A percentile compares a stretch with the other conserved stretches of the same genome.
Evolutionary conservation across 2,329 filamentous ascomycete species (phyloP).

Genomic region (Ophiostoma piceae): DNA sequence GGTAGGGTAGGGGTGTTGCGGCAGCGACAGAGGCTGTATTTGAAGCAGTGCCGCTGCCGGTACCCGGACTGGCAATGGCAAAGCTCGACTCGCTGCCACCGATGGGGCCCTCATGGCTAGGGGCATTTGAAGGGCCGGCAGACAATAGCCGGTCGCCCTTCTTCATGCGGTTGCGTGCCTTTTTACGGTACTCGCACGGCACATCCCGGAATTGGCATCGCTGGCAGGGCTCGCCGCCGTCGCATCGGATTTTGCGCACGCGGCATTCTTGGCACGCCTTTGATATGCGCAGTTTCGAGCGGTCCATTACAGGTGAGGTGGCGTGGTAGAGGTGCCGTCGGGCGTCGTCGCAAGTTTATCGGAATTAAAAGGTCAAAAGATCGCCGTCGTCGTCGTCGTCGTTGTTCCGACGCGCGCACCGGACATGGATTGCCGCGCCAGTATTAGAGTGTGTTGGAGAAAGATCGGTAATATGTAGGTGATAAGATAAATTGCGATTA

Average conservation of each 20-base stretch:
- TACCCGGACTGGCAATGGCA: conserved; percentile 4
- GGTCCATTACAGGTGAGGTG: background rate
- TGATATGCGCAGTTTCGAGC: conserved; percentile 25
- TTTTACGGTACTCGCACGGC: conserved; percentile 26
- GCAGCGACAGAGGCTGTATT: background rate
- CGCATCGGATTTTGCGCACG: conserved; percentile 26
- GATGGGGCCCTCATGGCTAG: background rate
- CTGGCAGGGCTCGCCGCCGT: conserved; percentile 26
- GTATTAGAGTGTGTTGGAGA: background rate
- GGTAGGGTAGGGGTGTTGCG: background rate
- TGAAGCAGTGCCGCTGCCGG: background rate
- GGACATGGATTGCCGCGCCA: background rate
- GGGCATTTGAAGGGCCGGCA: background rate
- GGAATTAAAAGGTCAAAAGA: background rate
- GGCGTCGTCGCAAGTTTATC: background rate
- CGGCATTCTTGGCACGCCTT: conserved; percentile 28
- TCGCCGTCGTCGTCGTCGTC: background rate
- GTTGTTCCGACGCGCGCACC: background rate
- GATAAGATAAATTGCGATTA: background rate
- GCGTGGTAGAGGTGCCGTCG: background rate
- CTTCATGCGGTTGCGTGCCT: conserved; percentile 26
- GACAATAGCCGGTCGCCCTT: conserved; percentile 20
- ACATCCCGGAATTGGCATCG: conserved; percentile 25
- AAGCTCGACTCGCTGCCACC: background rate
- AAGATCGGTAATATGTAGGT: background rate